phyloP scores from a whole-genome alignment of 805 yeast species.

The Cephaloascus albidus region DNA sequence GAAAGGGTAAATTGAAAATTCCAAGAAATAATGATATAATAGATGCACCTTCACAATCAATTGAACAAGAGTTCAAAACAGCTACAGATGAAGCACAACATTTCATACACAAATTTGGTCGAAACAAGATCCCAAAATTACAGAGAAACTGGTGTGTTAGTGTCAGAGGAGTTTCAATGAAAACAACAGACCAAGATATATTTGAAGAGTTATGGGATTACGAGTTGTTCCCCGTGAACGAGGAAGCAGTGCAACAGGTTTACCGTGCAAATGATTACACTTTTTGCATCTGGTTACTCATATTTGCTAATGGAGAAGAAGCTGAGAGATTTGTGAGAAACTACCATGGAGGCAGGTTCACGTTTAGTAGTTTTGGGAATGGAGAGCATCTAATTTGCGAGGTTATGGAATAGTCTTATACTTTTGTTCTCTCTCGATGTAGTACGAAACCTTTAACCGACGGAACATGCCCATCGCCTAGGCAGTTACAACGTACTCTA shows the following conservation, averaged over 20 bases:
- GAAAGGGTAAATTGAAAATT: too few relatives aligned
- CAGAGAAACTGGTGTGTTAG: constrained; percentile 22
- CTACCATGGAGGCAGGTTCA: constrained; percentile 34
- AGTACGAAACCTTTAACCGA: too few relatives aligned
- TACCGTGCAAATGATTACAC: constrained; percentile 16
- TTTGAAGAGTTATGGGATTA: constrained; percentile 37
- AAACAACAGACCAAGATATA: constrained; percentile 25
- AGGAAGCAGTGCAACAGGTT: constrained; percentile 11
- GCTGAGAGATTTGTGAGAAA: constrained; percentile 43
- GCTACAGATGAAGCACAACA: not conserved
- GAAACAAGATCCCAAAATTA: too few relatives aligned
- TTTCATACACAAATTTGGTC: too few relatives aligned
- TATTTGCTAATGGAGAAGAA: constrained; percentile 35
- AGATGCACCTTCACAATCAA: not conserved
- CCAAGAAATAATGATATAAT: too few relatives aligned
- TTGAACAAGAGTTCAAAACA: not conserved
- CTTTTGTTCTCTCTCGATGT: too few relatives aligned
- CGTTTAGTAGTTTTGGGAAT: too few relatives aligned
- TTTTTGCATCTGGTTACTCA: constrained; percentile 14
- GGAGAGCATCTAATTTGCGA: too few relatives aligned
- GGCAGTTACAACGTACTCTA: too few relatives aligned
- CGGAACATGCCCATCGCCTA: too few relatives aligned
- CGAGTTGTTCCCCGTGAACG: constrained; percentile 20
- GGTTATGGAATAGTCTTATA: too few relatives aligned
- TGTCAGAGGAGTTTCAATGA: constrained; percentile 38